Conservation (phyloP, 352 stramenopile genomes). For the Pythium vanterpoolii region DNA sequence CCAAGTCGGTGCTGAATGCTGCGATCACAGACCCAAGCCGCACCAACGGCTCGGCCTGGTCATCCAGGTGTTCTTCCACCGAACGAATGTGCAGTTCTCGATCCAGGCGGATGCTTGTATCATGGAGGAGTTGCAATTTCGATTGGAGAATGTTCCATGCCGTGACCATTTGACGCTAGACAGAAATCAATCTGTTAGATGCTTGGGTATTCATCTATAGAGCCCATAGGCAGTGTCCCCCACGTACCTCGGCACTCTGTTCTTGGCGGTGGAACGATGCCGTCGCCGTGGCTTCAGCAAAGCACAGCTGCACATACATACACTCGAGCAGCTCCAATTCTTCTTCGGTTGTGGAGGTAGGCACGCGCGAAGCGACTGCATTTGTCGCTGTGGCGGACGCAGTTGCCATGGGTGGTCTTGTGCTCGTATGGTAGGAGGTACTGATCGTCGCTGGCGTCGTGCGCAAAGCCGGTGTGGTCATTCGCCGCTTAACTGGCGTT, state of each 20-base stretch:
- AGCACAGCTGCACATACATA: constrained; percentile 51
- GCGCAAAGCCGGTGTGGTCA: constrained; percentile 1
- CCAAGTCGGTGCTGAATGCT: constrained; percentile 22
- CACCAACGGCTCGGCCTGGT: constrained; percentile 26
- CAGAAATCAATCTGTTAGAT: neutral
- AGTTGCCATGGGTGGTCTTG: neutral
- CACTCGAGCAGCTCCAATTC: constrained; percentile 50
- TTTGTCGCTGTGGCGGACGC: neutral
- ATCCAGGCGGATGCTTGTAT: constrained; percentile 37
- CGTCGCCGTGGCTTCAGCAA: constrained; percentile 35
- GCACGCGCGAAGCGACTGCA: neutral
- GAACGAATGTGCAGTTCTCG: constrained; percentile 28
- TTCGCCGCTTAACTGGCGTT: constrained; percentile 15
- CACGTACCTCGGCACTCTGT: constrained; percentile 36
- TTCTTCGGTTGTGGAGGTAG: constrained; percentile 18
- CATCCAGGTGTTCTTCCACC: constrained; percentile 26
- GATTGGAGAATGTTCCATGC: constrained; percentile 42
- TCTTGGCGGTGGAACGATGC: constrained; percentile 46
- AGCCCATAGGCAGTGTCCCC: neutral
- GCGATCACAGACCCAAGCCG: constrained; percentile 19
- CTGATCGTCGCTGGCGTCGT: constrained; percentile 8
- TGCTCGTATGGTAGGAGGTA: neutral
- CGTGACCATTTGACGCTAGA: constrained; percentile 41
- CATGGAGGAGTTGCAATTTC: constrained; percentile 49
- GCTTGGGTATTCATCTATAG: neutral